Conservation (phyloP, 805 yeast species). For the Isabelozyma pseudorhagii region DNA sequence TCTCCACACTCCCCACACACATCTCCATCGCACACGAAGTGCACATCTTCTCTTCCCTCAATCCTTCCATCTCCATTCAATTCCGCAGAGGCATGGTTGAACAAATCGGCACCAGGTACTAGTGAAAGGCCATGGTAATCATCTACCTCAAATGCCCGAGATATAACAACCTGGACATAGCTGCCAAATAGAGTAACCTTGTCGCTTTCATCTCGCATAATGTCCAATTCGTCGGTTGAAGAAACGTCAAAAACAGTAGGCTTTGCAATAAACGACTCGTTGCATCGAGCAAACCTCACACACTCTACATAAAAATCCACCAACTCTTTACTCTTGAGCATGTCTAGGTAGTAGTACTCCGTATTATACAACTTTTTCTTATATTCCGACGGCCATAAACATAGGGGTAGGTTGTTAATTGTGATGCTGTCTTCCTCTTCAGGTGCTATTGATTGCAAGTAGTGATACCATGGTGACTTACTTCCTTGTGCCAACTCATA, state of each 20-base stretch:
- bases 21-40: slow-evolving; percentile 48
- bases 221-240: slow-evolving; percentile 14
- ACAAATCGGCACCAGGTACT: slow-evolving; percentile 90
- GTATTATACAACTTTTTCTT: slow-evolving; percentile 53
- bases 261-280: slow-evolving; percentile 20
- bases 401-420: slow-evolving; percentile 50
- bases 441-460: slow-evolving; percentile 52
- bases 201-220: slow-evolving; percentile 6
- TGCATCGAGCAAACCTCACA: slow-evolving; percentile 37
- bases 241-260: slow-evolving; percentile 34
- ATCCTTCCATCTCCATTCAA: slow-evolving; percentile 7
- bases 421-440: slow-evolving; percentile 19
- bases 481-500: slow-evolving; percentile 61
- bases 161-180: slow-evolving; percentile 58
- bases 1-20: slow-evolving; percentile 34
- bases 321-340: slow-evolving; percentile 48
- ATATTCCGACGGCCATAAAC: slow-evolving; percentile 58
- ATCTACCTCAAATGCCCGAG: slow-evolving; percentile 83
- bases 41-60: slow-evolving; percentile 51
- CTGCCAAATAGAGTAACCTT: slow-evolving; percentile 51
- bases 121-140: slow-evolving; percentile 67
- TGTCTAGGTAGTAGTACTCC: slow-evolving; percentile 58
- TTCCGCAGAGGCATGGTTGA: slow-evolving; percentile 61
- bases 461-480: slow-evolving; percentile 79
- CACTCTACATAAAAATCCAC: slow-evolving; percentile 37